Base-by-base conservation (phyloP, 164 flowering plant genomes). In the Vitis rupestris region DNA sequence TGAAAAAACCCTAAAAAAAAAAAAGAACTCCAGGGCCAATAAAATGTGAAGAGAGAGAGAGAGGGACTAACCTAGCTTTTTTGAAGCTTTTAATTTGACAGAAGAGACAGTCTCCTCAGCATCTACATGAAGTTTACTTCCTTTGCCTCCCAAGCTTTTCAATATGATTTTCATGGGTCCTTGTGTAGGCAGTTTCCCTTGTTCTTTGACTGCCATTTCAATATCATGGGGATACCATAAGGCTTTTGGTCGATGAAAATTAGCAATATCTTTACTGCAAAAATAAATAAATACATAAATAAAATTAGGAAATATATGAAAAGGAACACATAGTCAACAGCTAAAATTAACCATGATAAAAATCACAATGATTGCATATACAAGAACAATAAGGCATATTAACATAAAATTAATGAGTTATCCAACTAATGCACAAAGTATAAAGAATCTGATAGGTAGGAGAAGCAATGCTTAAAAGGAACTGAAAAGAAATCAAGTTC, bases 91-190 rank as follows among this genome's bases (percentile, higher is more conserved):
- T 63, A 80, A 83, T 79, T 86, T 95, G 59, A 93, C 79, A 66
- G 92, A 87, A 58, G 86, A 78, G 30, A 93, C 63, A 1, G 88
- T 86, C 76, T 95, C 99, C 65, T 89, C 91, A 16, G 89, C 86
- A 76, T 85, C 91, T 65, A 95, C 98, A 75, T 90, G 86, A 67
- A 91, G 88, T 72, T 91, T 95, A 80, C 85, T 86, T 59, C 98
- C 99, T 78, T 91, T 93, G 11, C 99, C 97, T 17, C 99, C 99
- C 89, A 95, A 78, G 79, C 96, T 91, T 79, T 93, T 95, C 82
- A 95, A 53, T 66, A 95, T 84, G 71, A 95, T 81, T 79, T 93
- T 95, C 92, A 91, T 88, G 7, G 93, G 87, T 56, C 98, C 97
- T 50, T 80, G 86, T 2, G 83, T 80, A 14, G 88, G 83, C 51